phyloP scores from a whole-genome alignment of 192 early-diverging fungal species.

The Backusella psychrophila region DNA sequence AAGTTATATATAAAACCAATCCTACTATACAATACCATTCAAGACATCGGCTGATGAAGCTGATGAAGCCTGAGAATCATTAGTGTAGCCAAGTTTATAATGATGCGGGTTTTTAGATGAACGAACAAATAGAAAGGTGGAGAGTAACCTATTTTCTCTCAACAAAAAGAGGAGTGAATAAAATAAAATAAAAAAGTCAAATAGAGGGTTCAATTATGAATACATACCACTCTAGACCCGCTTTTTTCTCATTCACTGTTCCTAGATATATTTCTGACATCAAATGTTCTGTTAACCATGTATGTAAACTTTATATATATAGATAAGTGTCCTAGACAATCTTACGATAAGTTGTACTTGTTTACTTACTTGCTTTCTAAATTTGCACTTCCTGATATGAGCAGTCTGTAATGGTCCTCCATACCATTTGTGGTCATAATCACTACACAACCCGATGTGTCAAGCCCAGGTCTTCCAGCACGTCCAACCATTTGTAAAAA shows the following conservation, averaged over 20 bases:
- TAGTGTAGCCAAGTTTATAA: conserved; percentile 20
- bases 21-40: conserved; percentile 18
- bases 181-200: not conserved
- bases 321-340: not conserved
- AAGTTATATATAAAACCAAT: not conserved
- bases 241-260: conserved; percentile 44
- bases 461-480: conserved; percentile 68
- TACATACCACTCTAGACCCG: conserved; percentile 54
- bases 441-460: conserved; percentile 60
- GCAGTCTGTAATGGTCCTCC: conserved; percentile 42
- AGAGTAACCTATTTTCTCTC: conserved; percentile 25
- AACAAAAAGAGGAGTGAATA: too few species aligned
- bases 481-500: conserved; percentile 78
- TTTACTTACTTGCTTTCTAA: conserved; percentile 63
- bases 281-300: conserved; percentile 67
- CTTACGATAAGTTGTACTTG: too few species aligned
- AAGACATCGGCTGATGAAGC: not conserved
- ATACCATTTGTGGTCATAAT: conserved; percentile 57
- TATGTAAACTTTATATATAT: conserved; percentile 28
- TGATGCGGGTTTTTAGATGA: conserved; percentile 30
- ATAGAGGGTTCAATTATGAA: not conserved
- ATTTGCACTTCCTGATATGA: conserved; percentile 52
- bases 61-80: not conserved
- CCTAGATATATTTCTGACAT: conserved; percentile 69
- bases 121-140: conserved; percentile 40